Conservation (phyloP, 2,329 filamentous ascomycete species). For the Chrysoporthe cubensis region DNA sequence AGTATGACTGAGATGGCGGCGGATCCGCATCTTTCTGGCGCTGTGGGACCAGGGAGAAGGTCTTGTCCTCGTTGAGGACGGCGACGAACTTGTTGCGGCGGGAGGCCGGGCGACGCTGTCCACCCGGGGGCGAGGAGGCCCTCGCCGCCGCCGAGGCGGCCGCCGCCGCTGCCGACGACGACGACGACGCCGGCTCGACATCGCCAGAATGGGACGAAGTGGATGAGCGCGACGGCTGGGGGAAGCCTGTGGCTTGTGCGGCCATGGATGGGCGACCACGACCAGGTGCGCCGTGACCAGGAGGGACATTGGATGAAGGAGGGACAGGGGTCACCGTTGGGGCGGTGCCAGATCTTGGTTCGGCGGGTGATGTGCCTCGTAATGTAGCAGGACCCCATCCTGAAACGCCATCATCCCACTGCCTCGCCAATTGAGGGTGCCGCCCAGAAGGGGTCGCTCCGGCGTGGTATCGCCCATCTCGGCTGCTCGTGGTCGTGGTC, state of each 20-base stretch:
- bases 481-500: constrained; percentile 3
- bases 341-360: constrained; percentile 36
- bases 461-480: constrained; percentile 11
- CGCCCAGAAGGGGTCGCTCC: constrained; percentile 30
- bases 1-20: constrained; percentile 19
- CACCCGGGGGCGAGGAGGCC: constrained; percentile 30
- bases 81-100: constrained; percentile 52
- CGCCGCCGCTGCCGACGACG: neutral
- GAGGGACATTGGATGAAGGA: constrained; percentile 43
- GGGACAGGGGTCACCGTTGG: constrained; percentile 42
- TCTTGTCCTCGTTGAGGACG: constrained; percentile 58
- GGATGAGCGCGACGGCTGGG: constrained; percentile 24
- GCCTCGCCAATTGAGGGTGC: constrained; percentile 27
- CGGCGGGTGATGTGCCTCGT: constrained; percentile 36
- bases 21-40: constrained; percentile 28
- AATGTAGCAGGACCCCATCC: constrained; percentile 45
- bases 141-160: constrained; percentile 1
- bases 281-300: constrained; percentile 43
- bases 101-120: constrained; percentile 40
- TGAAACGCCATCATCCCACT: constrained; percentile 48
- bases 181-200: constrained; percentile 33
- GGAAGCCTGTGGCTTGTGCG: constrained; percentile 25
- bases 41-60: constrained; percentile 55
- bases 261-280: constrained; percentile 24
- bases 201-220: constrained; percentile 29